phyloP scores from a whole-genome alignment of 768 basidiomycete species.

The Suillus subalutaceus region DNA sequence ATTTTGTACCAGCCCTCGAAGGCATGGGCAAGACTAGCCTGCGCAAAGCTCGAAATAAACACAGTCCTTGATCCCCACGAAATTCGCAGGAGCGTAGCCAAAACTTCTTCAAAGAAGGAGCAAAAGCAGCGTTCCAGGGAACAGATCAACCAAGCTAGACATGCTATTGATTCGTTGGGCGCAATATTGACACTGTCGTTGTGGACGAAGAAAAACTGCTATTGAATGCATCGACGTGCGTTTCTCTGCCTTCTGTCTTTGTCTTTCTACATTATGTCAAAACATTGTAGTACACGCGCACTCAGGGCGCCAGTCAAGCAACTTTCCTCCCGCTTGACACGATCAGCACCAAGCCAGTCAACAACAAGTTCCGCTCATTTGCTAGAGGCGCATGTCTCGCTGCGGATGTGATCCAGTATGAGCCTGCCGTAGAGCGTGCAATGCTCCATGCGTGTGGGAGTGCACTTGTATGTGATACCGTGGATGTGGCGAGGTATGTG shows the following conservation, averaged over 20 bases:
- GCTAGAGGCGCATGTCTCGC: slow-evolving; percentile 86
- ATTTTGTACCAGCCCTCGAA: too few species aligned
- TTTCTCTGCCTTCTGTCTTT: neutral
- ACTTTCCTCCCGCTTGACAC: slow-evolving; percentile 98
- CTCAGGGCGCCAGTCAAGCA: slow-evolving; percentile 92
- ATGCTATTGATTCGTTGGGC: slow-evolving; percentile 50
- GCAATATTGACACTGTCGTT: slow-evolving; percentile 94
- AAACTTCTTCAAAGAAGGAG: too few species aligned
- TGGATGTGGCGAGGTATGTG: slow-evolving; percentile 89
- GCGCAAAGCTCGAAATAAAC: too few species aligned
- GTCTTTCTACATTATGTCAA: neutral
- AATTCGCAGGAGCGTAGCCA: too few species aligned
- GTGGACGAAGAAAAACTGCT: slow-evolving; percentile 95
- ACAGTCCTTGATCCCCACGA: too few species aligned
- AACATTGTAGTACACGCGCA: slow-evolving; percentile 79
- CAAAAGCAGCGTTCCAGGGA: too few species aligned
- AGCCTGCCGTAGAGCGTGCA: slow-evolving; percentile 86
- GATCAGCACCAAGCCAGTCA: slow-evolving; percentile 90
- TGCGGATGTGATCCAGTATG: slow-evolving; percentile 82
- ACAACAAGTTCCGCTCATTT: slow-evolving; percentile 92
- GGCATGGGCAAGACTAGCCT: too few species aligned
- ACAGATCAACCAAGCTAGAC: too few species aligned
- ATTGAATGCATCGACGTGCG: slow-evolving; percentile 92
- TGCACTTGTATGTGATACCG: slow-evolving; percentile 91
- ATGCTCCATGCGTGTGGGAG: slow-evolving; percentile 98